Evolutionary conservation across 371 early-diverging fungal genomes (phyloP), one percentile per base, ranked within the genome.

Genomic region (Circinella minor): DNA sequence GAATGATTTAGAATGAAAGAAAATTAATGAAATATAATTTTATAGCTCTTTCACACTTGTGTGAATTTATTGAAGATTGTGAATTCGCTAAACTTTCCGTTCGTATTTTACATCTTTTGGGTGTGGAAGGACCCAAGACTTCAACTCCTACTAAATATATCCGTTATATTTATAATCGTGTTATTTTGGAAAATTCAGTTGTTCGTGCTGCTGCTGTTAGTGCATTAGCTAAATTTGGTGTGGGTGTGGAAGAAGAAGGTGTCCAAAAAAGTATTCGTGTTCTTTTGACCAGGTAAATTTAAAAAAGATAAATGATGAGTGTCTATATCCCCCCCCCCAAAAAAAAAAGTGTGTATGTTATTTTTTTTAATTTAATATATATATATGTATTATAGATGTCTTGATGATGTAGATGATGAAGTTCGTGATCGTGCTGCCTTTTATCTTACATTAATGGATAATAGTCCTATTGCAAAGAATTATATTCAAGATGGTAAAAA

Each of bases 1-100:
- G n/a, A n/a, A n/a, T n/a, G n/a, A n/a, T n/a, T n/a, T 8, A 15
- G 51, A 13, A 51, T 51, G 1, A 51, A 13, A 51, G 51, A 1
- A n/a, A n/a, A 17, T 15, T 51, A n/a, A n/a, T n/a, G 14, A 51
- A 13, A 7, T n/a, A 15, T 14, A 8, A 4, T 51, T 51, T 51
- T 51, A 1, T 15, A 85, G 98, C 97, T 14, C 85, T 99, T 39
- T 93, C 95, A n/a, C 95, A 97, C 69, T 84, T 99, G 61, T 98
- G 99, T 80, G 99, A 99, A 84, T 98, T 99, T 77, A 99, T 99
- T 75, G 99, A 99, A 77, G 99, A 99, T 79, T 99, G 99, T 84
- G 99, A 98, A 80, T 98, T 96, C 80, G 92, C 96, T 20, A 96
- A 96, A 79, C 89, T 99, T 6, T 95, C 97, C 10, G 98, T 98